phyloP scores from a whole-genome alignment of 148 eudicot genomes.

The Vaccinium vitisidaea region DNA sequence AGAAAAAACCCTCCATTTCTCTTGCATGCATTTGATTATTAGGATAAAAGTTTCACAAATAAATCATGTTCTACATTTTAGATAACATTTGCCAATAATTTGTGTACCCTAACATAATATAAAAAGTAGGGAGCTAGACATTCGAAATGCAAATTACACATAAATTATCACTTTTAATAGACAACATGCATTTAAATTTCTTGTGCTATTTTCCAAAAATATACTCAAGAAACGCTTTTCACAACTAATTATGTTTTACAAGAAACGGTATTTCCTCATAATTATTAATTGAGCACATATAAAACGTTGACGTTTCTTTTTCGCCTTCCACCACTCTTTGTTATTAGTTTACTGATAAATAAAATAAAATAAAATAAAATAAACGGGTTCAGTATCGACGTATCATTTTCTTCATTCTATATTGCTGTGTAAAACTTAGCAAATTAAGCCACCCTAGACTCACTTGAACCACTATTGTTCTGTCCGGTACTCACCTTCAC shows the following conservation, averaged over 20 bases:
- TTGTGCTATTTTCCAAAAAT: too few relatives aligned
- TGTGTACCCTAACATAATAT: neutral
- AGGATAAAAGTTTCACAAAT: neutral
- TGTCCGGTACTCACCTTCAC: neutral
- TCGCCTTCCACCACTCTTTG: neutral
- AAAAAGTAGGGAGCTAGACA: neutral
- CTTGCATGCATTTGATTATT: neutral
- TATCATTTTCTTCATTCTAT: neutral
- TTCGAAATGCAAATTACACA: neutral
- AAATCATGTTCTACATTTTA: neutral
- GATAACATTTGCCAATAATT: neutral
- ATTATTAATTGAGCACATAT: neutral
- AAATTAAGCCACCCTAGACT: neutral
- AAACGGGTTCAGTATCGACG: too few relatives aligned
- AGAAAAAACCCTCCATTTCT: neutral
- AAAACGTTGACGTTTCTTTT: too few relatives aligned
- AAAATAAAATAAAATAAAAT: neutral
- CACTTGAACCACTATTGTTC: neutral
- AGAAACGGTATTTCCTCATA: too few relatives aligned
- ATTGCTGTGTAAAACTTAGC: neutral
- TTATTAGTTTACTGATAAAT: neutral
- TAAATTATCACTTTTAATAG: neutral
- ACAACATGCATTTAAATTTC: neutral
- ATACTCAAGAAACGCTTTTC: too few relatives aligned
- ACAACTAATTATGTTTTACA: too few relatives aligned